Evolutionary conservation across 257 asterid species (phyloP), one percentile per base, ranked within the genome.

Genomic region (Capsicum pubescens): DNA sequence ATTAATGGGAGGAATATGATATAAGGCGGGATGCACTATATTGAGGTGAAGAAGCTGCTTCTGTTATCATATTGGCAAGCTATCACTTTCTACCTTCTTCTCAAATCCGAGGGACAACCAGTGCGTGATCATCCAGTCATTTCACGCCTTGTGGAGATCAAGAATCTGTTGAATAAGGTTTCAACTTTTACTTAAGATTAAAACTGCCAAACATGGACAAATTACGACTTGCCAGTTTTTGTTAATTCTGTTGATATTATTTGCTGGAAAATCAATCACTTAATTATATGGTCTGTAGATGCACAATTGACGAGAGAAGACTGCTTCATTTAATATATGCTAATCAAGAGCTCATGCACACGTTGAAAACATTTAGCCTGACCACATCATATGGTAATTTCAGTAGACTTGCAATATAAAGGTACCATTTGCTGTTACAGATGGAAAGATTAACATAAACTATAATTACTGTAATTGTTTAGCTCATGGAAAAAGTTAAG

Each of bases 81-180:
- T 80, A 97, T 95, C 83, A 89, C 96, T 69, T 95, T 93, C 86
- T 97, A 93, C 87, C 99, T 97, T 74, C 98, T 97, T 85, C 95
- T 97, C 82, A 97, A 93, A 92, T 88, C 99, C 44, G 99, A 97
- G 90, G 99, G 98, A 80, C 95, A 86, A 50, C 94, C 94, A 60
- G 94, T 94, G 77, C 95, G 98, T 85, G 99, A 95, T 89, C 98
- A 95, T 91, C 99, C 99, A 82, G 98, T 97, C 84, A 87, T 95
- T 87, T 85, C 94, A 87, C 98, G 95, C 82, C 91, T 97, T 54
- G 97, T 92, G 87, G 97, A 94, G 93, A 93, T 95, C 80, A 93
- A 91, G 92, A 90, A 89, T 87, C 90, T 97, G 82, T 81, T 95
- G 90, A 97, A 93, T 85, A 95, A 97, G 99, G 99, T 97, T 84